These are phyloP conservation scores for Fomitopsis serialis DNA, from an alignment of 768 basidiomycete species.

Conservation along the genomic window DNA sequence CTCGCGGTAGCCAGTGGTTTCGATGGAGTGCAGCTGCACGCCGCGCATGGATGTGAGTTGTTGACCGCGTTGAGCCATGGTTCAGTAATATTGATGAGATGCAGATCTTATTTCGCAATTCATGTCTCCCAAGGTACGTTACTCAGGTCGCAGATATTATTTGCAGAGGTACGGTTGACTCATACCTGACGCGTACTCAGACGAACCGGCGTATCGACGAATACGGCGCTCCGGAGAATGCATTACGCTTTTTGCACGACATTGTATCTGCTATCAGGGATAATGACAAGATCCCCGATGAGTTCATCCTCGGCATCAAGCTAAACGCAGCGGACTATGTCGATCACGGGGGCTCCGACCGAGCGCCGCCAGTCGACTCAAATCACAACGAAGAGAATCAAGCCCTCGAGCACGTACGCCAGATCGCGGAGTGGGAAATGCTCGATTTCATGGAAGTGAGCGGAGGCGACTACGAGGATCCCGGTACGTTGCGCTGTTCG, in stretches of 20 bases:
- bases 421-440: slow-evolving; percentile 56
- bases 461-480: slow-evolving; percentile 81
- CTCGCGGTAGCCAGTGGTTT: slow-evolving; percentile 68
- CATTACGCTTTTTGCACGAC: slow-evolving; percentile 51
- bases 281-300: slow-evolving; percentile 33
- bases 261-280: slow-evolving; percentile 54
- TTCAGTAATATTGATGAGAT: background rate
- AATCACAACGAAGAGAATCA: slow-evolving; percentile 26
- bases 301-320: slow-evolving; percentile 77
- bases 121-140: slow-evolving; percentile 60
- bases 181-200: slow-evolving; percentile 19
- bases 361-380: background rate
- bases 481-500: slow-evolving; percentile 39
- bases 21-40: slow-evolving; percentile 84
- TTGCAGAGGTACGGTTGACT: background rate
- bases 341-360: slow-evolving; percentile 8
- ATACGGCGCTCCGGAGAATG: slow-evolving; percentile 43
- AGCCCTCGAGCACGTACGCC: slow-evolving; percentile 54
- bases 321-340: slow-evolving; percentile 77
- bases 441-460: slow-evolving; percentile 87
- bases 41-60: slow-evolving; percentile 79
- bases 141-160: background rate
- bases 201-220: slow-evolving; percentile 54
- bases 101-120: slow-evolving; percentile 78
- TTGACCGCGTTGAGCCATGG: too few relatives aligned